phyloP scores from a whole-genome alignment of 306 rosid genomes.

The Erythrophleum fordii region DNA sequence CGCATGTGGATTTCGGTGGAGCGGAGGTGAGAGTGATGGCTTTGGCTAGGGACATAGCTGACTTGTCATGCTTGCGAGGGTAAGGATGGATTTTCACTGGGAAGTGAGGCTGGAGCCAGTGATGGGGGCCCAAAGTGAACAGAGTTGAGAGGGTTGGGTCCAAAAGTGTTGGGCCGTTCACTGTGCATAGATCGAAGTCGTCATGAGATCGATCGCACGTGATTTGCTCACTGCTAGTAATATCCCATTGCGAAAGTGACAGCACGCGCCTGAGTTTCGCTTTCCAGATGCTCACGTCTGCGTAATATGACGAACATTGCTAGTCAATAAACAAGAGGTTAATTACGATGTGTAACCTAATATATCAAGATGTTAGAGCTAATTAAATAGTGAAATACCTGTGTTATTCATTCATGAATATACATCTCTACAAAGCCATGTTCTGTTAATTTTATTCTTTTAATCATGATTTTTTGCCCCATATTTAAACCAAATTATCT shows the following conservation, averaged over 20 bases:
- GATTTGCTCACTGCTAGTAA: not conserved
- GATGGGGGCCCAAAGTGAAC: slow-evolving; percentile 17
- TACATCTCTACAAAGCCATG: no score
- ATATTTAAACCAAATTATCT: no score
- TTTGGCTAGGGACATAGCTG: slow-evolving; percentile 37
- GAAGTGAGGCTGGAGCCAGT: not conserved
- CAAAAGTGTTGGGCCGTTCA: slow-evolving; percentile 44
- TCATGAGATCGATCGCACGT: slow-evolving; percentile 43
- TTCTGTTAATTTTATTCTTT: no score
- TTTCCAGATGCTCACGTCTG: slow-evolving; percentile 36
- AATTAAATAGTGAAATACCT: not conserved
- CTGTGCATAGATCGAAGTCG: slow-evolving; percentile 49
- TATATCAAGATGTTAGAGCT: not conserved
- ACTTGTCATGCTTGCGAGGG: slow-evolving; percentile 50
- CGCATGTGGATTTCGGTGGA: slow-evolving; percentile 41
- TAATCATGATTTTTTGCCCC: no score
- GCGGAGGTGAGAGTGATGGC: slow-evolving; percentile 43
- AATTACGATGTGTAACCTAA: not conserved
- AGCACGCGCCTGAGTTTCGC: not conserved
- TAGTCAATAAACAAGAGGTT: not conserved
- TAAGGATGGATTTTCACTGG: slow-evolving; percentile 47
- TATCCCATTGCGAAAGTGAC: not conserved
- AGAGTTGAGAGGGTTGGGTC: slow-evolving; percentile 43
- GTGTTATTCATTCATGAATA: no score
- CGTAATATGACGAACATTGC: not conserved